Percentiles rank a stretch among this genome's conserved stretches.
Conservation (phyloP, 441 rosid genomes). For the Erodium trifolium region DNA sequence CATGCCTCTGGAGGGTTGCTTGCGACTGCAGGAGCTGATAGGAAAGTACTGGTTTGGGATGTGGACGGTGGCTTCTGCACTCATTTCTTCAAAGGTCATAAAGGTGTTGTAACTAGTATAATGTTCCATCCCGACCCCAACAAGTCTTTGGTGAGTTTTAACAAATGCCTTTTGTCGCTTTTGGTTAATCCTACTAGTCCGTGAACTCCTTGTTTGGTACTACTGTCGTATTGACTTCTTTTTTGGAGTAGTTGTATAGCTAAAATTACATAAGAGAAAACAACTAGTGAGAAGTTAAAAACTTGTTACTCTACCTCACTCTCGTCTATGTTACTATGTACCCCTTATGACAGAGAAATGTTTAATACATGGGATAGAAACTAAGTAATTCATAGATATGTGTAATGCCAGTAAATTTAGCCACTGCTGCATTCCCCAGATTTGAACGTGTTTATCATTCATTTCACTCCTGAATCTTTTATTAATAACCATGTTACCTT, state of each 20-base stretch:
- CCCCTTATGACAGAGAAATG: background rate
- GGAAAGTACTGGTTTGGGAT: slow-evolving; percentile 96
- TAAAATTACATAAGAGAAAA: background rate
- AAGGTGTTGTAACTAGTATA: slow-evolving; percentile 64
- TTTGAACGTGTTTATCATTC: too few relatives aligned
- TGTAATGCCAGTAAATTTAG: background rate
- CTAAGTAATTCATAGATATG: background rate
- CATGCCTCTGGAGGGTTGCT: slow-evolving; percentile 92
- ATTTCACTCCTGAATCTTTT: too few relatives aligned
- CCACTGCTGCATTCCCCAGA: background rate
- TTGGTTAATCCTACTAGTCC: background rate
- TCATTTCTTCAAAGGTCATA: slow-evolving; percentile 87
- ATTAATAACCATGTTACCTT: too few relatives aligned
- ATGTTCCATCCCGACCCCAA: slow-evolving; percentile 68
- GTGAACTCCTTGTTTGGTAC: background rate
- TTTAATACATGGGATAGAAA: background rate
- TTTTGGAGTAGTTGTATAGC: background rate
- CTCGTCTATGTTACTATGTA: background rate
- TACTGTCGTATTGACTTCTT: background rate
- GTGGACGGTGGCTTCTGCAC: slow-evolving; percentile 96
- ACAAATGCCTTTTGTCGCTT: background rate
- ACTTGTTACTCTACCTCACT: background rate
- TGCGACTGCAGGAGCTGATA: slow-evolving; percentile 97
- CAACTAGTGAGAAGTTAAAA: background rate
- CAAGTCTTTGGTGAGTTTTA: slow-evolving; percentile 55